Base-by-base conservation (phyloP, 2,329 filamentous ascomycete genomes). In the Neonectria ditissima region DNA sequence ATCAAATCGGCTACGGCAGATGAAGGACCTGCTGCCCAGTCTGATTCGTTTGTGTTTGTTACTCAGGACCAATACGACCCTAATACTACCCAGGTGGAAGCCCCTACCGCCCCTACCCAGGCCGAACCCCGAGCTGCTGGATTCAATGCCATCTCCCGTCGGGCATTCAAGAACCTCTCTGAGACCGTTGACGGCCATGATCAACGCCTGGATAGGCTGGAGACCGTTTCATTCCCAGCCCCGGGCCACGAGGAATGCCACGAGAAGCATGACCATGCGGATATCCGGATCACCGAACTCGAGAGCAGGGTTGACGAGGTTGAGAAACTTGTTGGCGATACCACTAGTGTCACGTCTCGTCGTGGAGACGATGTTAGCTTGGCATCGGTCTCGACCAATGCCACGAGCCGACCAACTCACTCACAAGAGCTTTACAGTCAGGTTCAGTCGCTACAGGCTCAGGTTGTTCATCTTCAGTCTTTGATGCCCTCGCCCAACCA, bases 201-300 rank as follows among this genome's bases (percentile, higher is more conserved):
- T 39, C 83, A 86, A 55, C 88, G 92, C 2, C 76, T 95, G 13
- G 89, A 92, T 52, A 81, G 83, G 59, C 81, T 94, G 6, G 92
- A 95, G 77, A 92, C 85, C 54, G 82, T 86, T 1, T 93, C 91
- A 0, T 92, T 93, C 71, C 87, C 88, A 24, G 83, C 87, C 45
- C 82, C 84, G 18, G 84, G 85, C n/a, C 85, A 91, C 51, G 91
- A 93, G 22, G 89, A 92, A 39, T 87, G 92, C 52, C 81, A 89
- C 18, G 90, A 92, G 20, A 88, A 86, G 57, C 85, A 92, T 69
- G 91, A 93, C 34, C 79, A 87, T 51, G 76, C 87, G 47, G 92
- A 94, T 67, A 83, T 89, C 9, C 86, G 91, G 22, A 81, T 94
- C 8, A 85, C 88, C 1, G 91, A 94, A 39, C 80, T 94, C 7